Evolutionary conservation across 2,329 filamentous ascomycete species (phyloP).

Genomic region (Sphaerostilbella broomeana): DNA sequence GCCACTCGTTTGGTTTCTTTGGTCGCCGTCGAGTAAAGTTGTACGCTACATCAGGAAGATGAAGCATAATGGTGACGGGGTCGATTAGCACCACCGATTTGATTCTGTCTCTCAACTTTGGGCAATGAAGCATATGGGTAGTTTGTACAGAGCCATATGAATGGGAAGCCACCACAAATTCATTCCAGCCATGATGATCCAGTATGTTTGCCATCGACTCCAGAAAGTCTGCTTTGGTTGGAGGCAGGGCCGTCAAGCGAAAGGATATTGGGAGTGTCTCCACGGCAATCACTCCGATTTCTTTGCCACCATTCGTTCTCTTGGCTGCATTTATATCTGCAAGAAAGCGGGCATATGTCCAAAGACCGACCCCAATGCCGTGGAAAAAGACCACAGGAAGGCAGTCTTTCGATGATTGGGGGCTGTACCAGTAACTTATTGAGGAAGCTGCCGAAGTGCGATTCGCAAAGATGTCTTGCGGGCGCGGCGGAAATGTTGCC

Average conservation of each 20-base stretch:
- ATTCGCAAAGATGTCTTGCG: constrained; percentile 40
- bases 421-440: constrained; percentile 60
- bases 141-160: constrained; percentile 59
- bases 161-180: constrained; percentile 56
- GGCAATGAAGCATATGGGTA: constrained; percentile 52
- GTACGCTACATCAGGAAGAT: constrained; percentile 63
- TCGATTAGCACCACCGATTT: constrained; percentile 45
- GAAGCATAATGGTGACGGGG: constrained; percentile 60
- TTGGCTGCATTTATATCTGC: constrained; percentile 38
- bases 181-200: constrained; percentile 47
- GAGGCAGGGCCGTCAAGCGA: constrained; percentile 50
- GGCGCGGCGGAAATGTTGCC: constrained; percentile 52
- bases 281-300: constrained; percentile 57
- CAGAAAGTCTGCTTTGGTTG: constrained; percentile 47
- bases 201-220: constrained; percentile 51
- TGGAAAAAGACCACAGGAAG: constrained; percentile 62
- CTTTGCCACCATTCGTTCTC: constrained; percentile 28
- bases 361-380: constrained; percentile 63
- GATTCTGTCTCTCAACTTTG: constrained; percentile 43
- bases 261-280: constrained; percentile 62
- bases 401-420: constrained; percentile 43
- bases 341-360: constrained; percentile 55
- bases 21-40: constrained; percentile 57
- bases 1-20: constrained; percentile 57
- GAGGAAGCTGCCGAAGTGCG: constrained; percentile 41